A percentile compares a stretch with the other conserved stretches of the same genome.
Evolutionary conservation across 345 rosid species (phyloP).

Genomic region (Cardamine resedifolia): DNA sequence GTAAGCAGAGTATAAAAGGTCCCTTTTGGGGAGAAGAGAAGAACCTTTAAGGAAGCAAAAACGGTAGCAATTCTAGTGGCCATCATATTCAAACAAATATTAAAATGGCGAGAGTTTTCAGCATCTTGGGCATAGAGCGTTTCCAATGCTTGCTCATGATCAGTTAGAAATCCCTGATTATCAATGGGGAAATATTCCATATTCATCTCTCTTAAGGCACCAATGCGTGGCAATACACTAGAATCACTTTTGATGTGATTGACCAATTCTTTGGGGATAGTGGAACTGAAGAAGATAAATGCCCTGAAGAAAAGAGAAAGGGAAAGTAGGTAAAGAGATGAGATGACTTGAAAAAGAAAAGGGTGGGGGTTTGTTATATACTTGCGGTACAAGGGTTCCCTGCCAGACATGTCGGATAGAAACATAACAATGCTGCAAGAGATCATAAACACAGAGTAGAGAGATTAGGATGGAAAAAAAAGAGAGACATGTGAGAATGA

Average conservation of each 20-base stretch:
- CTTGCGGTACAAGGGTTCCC: constrained; percentile 94
- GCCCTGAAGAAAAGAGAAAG: constrained; percentile 50
- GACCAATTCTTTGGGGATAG: constrained; percentile 71
- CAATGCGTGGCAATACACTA: constrained; percentile 85
- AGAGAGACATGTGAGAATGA: not conserved
- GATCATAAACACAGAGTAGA: constrained; percentile 23
- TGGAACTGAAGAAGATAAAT: constrained; percentile 74
- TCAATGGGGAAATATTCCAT: constrained; percentile 91
- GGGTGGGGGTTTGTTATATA: constrained; percentile 19
- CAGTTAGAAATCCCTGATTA: constrained; percentile 89
- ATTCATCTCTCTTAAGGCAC: constrained; percentile 96
- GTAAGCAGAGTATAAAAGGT: too few species aligned
- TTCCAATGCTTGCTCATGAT: constrained; percentile 72
- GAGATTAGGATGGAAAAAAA: not conserved
- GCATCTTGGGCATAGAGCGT: constrained; percentile 62
- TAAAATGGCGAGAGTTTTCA: constrained; percentile 60
- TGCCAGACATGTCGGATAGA: constrained; percentile 97
- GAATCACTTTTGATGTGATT: constrained; percentile 85
- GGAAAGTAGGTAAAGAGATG: constrained; percentile 3
- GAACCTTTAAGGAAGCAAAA: constrained; percentile 90
- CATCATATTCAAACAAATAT: constrained; percentile 68
- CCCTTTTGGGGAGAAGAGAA: not conserved
- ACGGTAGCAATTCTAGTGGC: constrained; percentile 89
- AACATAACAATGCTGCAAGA: constrained; percentile 90
- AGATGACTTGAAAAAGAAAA: too few species aligned